Evolutionary conservation across 164 flowering plant species (phyloP).

Genomic region (Vitis rotundifolia): DNA sequence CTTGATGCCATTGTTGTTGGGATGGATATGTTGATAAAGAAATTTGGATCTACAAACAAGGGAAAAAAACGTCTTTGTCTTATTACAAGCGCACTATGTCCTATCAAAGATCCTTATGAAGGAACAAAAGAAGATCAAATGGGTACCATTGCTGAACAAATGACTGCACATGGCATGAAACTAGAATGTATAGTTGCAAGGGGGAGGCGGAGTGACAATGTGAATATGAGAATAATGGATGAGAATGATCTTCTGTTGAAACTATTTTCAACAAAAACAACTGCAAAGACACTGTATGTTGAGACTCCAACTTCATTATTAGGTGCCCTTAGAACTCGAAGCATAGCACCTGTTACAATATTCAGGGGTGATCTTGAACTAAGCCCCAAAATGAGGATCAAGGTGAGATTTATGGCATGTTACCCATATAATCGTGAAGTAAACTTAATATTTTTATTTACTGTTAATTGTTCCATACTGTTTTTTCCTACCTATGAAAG

Average conservation of each 20-base stretch:
- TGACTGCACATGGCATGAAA: constrained; percentile 75
- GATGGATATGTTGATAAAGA: constrained; percentile 93
- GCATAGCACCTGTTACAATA: constrained; percentile 76
- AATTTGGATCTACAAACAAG: constrained; percentile 74
- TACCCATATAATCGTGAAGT: background rate
- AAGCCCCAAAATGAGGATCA: constrained; percentile 70
- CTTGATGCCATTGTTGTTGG: constrained; percentile 95
- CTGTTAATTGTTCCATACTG: background rate
- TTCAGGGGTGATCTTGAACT: constrained; percentile 90
- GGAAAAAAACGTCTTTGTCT: constrained; percentile 95
- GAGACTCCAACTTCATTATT: constrained; percentile 67
- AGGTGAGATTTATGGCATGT: constrained; percentile 49
- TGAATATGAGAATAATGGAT: constrained; percentile 39
- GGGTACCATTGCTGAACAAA: constrained; percentile 63
- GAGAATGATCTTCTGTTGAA: constrained; percentile 73
- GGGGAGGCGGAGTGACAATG: constrained; percentile 39
- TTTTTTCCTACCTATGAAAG: background rate
- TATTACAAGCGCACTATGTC: constrained; percentile 63
- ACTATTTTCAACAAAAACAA: constrained; percentile 56
- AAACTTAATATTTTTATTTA: background rate
- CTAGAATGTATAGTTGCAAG: constrained; percentile 75
- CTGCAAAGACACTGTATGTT: constrained; percentile 59
- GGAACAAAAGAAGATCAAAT: constrained; percentile 94
- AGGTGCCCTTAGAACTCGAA: constrained; percentile 85
- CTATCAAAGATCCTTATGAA: constrained; percentile 76